Conservation (phyloP, 371 early-diverging fungal species). For the Dichotomocladium elegans region DNA sequence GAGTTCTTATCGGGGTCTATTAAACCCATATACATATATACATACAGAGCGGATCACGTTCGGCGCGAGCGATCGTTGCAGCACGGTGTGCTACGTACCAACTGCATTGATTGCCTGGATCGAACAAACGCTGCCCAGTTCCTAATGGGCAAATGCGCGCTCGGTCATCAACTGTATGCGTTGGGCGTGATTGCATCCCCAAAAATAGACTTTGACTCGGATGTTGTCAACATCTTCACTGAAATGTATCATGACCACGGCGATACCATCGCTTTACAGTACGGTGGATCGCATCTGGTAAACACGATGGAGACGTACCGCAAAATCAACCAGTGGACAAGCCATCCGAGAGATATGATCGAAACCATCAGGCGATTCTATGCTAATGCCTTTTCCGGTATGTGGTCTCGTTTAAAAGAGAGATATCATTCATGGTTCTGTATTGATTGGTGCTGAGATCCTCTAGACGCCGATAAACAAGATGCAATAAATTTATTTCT, state of each 20-base stretch:
- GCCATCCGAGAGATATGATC: conserved; percentile 93
- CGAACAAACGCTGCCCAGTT: conserved; percentile 99
- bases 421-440: not conserved
- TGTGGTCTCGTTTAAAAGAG: not conserved
- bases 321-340: conserved; percentile 90
- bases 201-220: conserved; percentile 85
- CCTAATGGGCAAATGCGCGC: conserved; percentile 91
- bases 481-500: conserved; percentile 94
- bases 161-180: conserved; percentile 90
- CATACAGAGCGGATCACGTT: no score
- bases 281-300: conserved; percentile 97
- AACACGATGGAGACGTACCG: conserved; percentile 97
- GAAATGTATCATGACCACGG: conserved; percentile 99
- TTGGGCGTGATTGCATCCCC: conserved; percentile 82
- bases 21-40: no score
- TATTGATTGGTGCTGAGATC: no score
- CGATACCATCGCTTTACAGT: conserved; percentile 97
- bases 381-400: conserved; percentile 90
- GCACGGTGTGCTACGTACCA: conserved; percentile 93
- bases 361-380: conserved; percentile 90
- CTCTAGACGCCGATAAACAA: conserved; percentile 95
- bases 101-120: conserved; percentile 99
- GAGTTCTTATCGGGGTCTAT: no score
- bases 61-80: conserved; percentile 44
- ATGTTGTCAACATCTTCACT: conserved; percentile 88